phyloP scores from a whole-genome alignment of 2,329 filamentous ascomycete genomes.

The Claviceps humidiphila region DNA sequence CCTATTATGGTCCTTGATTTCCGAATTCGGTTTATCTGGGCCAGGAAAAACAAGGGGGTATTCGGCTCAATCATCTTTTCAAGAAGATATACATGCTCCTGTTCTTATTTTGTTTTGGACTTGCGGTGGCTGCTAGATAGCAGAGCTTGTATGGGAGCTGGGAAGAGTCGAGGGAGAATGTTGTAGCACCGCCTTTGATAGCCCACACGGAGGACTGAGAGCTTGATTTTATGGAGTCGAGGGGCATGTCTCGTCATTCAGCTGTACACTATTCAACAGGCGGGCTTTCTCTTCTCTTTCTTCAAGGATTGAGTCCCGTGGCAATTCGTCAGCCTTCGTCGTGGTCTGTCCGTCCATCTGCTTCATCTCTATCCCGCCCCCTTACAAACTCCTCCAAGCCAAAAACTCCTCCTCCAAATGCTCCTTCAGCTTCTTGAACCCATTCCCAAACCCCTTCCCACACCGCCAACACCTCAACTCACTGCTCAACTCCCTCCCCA shows the following conservation, averaged over 20 bases:
- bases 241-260: neutral
- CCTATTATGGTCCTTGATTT: no score
- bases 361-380: neutral
- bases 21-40: no score
- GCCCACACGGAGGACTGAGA: neutral
- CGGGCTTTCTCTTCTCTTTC: neutral
- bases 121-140: neutral
- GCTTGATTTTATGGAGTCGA: neutral
- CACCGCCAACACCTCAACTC: constrained; percentile 81
- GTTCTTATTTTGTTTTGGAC: no score
- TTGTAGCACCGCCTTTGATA: neutral
- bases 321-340: neutral
- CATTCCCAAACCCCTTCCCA: constrained; percentile 56
- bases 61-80: no score
- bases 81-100: no score
- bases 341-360: neutral
- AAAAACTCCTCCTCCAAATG: constrained; percentile 68
- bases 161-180: neutral
- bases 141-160: neutral
- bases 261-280: neutral
- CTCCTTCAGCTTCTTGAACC: constrained; percentile 58
- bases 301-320: neutral
- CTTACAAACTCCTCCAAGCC: constrained; percentile 53
- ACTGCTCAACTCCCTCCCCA: constrained; percentile 27
- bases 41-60: neutral